phyloP scores from a whole-genome alignment of 1,284 basidiomycete species.

The Cutaneotrichosporon sp. region DNA sequence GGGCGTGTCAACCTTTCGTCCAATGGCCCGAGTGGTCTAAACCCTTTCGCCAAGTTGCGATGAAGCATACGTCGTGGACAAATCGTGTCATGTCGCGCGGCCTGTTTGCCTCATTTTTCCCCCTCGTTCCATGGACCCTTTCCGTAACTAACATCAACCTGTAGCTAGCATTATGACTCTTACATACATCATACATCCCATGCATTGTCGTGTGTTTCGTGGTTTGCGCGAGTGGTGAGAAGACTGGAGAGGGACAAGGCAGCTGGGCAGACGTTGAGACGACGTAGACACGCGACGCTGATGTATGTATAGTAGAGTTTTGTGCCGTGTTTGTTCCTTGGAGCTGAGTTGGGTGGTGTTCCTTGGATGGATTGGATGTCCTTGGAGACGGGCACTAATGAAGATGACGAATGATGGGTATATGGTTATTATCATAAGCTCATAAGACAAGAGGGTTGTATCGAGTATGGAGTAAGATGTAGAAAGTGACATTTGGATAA shows the following conservation, averaged over 20 bases:
- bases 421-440: too few relatives aligned
- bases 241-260: background rate
- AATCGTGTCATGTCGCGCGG: background rate
- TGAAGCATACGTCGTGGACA: background rate
- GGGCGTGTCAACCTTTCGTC: slow-evolving; percentile 11
- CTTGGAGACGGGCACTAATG: background rate
- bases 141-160: background rate
- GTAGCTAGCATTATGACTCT: slow-evolving; percentile 2
- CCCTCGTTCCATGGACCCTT: background rate
- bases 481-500: too few relatives aligned
- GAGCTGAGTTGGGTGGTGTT: too few relatives aligned
- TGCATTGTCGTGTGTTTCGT: background rate
- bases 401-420: background rate
- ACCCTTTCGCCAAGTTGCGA: slow-evolving; percentile 21
- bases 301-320: too few relatives aligned
- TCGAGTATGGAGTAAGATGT: too few relatives aligned
- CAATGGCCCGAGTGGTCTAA: slow-evolving; percentile 14
- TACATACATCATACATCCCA: background rate
- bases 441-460: background rate
- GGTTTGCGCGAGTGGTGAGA: background rate
- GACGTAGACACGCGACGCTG: too few relatives aligned
- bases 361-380: too few relatives aligned
- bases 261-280: too few relatives aligned
- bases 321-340: too few relatives aligned
- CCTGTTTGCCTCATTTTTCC: background rate